Conservation (phyloP, 805 yeast genomes). For the Grigorovia jiainica region DNA sequence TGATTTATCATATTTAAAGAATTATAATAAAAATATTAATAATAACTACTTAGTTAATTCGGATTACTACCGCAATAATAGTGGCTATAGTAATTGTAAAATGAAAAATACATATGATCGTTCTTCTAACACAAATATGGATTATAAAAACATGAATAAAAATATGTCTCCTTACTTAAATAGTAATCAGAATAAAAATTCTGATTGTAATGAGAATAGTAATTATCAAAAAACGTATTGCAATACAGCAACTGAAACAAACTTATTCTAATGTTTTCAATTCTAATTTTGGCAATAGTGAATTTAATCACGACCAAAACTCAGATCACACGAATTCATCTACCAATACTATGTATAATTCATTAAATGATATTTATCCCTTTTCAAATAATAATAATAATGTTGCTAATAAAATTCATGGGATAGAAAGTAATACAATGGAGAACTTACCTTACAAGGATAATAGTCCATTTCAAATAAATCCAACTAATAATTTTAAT, state of each 20-base stretch:
- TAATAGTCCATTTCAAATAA: too few species aligned
- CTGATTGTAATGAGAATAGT: too few species aligned
- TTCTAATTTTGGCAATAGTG: neutral
- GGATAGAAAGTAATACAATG: too few species aligned
- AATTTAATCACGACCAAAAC: too few species aligned
- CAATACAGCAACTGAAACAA: neutral
- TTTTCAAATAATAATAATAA: neutral
- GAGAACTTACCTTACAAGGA: too few species aligned
- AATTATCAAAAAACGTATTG: neutral
- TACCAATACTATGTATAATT: neutral
- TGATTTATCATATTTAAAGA: conserved; percentile 2
- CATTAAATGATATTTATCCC: neutral
- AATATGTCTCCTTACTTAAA: too few species aligned
- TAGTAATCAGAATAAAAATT: too few species aligned
- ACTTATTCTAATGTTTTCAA: neutral
- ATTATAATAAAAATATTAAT: neutral
- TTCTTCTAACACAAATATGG: neutral
- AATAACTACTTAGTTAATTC: conserved; percentile 1
- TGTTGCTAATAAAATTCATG: too few species aligned
- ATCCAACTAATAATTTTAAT: too few species aligned
- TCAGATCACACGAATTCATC: neutral
- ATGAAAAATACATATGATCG: neutral
- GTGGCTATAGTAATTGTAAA: too few species aligned
- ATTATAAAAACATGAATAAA: neutral
- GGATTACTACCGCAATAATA: neutral